These are phyloP conservation scores for Leccinum ponderosum DNA, from an alignment of 1,284 basidiomycete species.

Conservation along the genomic window DNA sequence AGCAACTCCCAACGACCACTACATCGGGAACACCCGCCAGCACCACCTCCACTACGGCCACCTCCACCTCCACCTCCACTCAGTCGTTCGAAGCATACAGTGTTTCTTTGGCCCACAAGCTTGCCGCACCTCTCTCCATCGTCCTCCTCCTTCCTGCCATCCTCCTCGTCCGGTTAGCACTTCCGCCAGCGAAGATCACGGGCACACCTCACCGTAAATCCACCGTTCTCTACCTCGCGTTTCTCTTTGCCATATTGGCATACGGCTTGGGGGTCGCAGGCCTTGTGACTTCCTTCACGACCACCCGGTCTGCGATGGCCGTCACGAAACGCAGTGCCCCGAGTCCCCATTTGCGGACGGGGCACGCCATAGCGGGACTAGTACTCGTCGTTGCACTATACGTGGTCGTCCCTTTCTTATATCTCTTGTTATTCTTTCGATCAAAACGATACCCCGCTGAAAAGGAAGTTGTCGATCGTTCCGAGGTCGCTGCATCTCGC, in stretches of 20 bases:
- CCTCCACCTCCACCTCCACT: constrained; percentile 28
- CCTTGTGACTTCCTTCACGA: constrained; percentile 61
- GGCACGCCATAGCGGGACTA: constrained; percentile 62
- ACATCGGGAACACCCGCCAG: constrained; percentile 23
- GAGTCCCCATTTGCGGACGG: constrained; percentile 48
- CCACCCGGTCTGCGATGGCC: constrained; percentile 36
- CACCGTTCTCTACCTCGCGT: constrained; percentile 38
- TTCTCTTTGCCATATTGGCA: constrained; percentile 46
- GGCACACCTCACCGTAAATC: constrained; percentile 25
- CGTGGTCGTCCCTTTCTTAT: constrained; percentile 49
- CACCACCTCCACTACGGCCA: constrained; percentile 23
- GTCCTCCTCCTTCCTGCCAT: constrained; percentile 55
- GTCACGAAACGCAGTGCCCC: constrained; percentile 37
- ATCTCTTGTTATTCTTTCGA: constrained; percentile 35
- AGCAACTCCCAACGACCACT: constrained; percentile 23
- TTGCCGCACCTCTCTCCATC: constrained; percentile 63
- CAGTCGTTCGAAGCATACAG: constrained; percentile 39
- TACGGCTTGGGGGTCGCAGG: constrained; percentile 64
- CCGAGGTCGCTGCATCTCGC: constrained; percentile 30
- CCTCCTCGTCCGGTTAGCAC: constrained; percentile 53
- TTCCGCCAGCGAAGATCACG: constrained; percentile 38
- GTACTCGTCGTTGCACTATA: constrained; percentile 63
- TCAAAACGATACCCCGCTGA: constrained; percentile 11
- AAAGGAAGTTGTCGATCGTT: constrained; percentile 22
- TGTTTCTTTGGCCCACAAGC: constrained; percentile 63